Base-by-base conservation (phyloP, 768 basidiomycete genomes). In the Pleurotus tuber-regium region DNA sequence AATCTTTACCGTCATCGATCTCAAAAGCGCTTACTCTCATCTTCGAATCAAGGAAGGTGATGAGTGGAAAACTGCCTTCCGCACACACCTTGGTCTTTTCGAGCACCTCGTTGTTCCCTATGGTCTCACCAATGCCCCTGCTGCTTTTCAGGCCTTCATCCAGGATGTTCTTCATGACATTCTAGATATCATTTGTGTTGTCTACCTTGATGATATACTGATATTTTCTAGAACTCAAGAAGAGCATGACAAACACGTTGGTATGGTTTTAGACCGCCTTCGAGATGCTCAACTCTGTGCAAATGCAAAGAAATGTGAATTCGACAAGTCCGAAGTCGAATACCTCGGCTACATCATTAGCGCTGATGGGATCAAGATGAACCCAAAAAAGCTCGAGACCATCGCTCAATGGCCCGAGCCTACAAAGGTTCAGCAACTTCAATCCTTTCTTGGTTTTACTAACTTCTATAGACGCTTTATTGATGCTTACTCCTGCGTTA, bases 81-180 rank as follows among this genome's bases (percentile, higher is more conserved):
- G 42, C 21, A 43, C 42, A 9, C 60, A 60, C 24, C 64, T 65
- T 14, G 69, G 76, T 3, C 57, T 64, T 14, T 76, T 67, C 50
- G 65, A 77, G 61, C 69, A 62, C 33, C 57, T 61, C 4, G 66
- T 76, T 10, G 68, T 73, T 58, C 68, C 69, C n/a, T 68, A 68
- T 28, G 69, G 69, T 6, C 63, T 73, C 7, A 66, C 65, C 30
- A 71, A 74, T 49, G 67, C 70, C 3, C 71, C 75, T 4, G 65
- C 75, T 0, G 55, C 66, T 1, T 78, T 75, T 55, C 76, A 79
- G 56, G 49, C 56, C 14, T 70, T 75, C 51, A 75, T 79, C 52
- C 64, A 74, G 23, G 68, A 71, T 48, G 66, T 66, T 9, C 61
- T 78, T 6, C 59, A 61, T 9, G 68, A 75, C 28, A 51, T 67